Percentiles rank a stretch among this genome's conserved stretches.
Evolutionary conservation across 176 grass and related monocot species (phyloP).

Genomic region (Bolboschoenus planiculmis): DNA sequence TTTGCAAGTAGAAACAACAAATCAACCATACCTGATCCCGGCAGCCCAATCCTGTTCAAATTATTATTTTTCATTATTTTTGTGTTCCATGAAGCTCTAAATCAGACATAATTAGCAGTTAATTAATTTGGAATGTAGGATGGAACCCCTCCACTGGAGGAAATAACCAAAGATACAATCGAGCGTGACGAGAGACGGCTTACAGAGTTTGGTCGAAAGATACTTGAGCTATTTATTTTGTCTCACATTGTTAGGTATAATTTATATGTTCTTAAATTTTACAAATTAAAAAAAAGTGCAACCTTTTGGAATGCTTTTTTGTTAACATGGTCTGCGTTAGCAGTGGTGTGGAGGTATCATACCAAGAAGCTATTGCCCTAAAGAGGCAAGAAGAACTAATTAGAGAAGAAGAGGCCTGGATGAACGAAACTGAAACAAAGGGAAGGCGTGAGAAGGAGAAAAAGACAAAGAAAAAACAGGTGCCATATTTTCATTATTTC

Average conservation of each 20-base stretch:
- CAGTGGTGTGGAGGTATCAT: constrained; percentile 80
- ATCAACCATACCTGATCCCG: background rate
- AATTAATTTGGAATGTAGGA: constrained; percentile 42
- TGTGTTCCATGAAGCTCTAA: constrained; percentile 9
- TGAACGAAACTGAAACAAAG: constrained; percentile 64
- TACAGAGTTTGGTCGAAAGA: constrained; percentile 76
- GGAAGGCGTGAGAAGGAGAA: constrained; percentile 89
- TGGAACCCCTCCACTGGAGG: constrained; percentile 55
- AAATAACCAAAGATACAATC: constrained; percentile 84
- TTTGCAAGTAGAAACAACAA: background rate
- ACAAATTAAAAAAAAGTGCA: background rate
- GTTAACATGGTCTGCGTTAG: constrained; percentile 18
- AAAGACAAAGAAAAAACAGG: constrained; percentile 98
- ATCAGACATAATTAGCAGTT: constrained; percentile 22
- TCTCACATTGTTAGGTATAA: constrained; percentile 88
- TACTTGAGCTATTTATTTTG: constrained; percentile 81
- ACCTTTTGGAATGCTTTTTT: background rate
- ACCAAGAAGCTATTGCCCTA: constrained; percentile 89
- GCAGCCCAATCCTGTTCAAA: constrained; percentile 39
- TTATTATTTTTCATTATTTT: background rate
- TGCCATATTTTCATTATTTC: background rate
- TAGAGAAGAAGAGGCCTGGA: constrained; percentile 77
- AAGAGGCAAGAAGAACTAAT: constrained; percentile 99
- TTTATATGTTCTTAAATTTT: background rate
- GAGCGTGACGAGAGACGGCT: constrained; percentile 76